phyloP scores from a whole-genome alignment of 208 protist species.

The Acanthamoeba culbertsoni region DNA sequence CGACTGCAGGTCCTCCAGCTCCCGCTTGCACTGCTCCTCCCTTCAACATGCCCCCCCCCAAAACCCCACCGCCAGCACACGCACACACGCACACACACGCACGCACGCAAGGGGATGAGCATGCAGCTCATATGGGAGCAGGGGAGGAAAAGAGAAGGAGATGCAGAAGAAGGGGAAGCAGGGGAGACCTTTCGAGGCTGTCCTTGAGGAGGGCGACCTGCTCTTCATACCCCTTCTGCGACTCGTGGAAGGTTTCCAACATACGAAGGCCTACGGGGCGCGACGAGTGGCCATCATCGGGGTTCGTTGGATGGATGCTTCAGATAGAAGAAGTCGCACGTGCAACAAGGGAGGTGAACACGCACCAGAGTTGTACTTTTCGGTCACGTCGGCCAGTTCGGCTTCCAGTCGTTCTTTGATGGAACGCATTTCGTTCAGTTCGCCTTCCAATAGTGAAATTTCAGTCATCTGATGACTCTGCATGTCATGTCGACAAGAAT shows the following conservation, averaged over 20 bases:
- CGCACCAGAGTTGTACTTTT: slow-evolving; percentile 15
- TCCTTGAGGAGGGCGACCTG: slow-evolving; percentile 18
- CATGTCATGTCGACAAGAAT: no score
- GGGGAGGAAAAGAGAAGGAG: no score
- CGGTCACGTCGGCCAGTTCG: neutral
- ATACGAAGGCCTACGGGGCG: neutral
- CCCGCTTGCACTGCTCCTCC: slow-evolving; percentile 21
- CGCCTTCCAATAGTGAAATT: no score
- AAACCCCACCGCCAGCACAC: no score
- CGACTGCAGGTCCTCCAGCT: neutral
- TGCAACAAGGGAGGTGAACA: neutral
- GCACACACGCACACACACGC: no score
- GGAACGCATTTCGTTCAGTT: neutral
- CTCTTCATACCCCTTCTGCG: slow-evolving; percentile 35
- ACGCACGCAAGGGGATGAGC: no score
- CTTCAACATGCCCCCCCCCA: no score
- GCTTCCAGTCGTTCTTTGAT: neutral
- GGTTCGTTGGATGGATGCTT: neutral
- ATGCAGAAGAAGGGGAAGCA: neutral
- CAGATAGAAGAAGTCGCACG: no score
- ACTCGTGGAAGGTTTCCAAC: neutral
- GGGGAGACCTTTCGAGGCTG: neutral
- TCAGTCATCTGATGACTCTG: no score
- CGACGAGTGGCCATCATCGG: neutral
- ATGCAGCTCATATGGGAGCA: no score